Conservation (phyloP, 257 asterid species). For the Jasminum sambac region DNA sequence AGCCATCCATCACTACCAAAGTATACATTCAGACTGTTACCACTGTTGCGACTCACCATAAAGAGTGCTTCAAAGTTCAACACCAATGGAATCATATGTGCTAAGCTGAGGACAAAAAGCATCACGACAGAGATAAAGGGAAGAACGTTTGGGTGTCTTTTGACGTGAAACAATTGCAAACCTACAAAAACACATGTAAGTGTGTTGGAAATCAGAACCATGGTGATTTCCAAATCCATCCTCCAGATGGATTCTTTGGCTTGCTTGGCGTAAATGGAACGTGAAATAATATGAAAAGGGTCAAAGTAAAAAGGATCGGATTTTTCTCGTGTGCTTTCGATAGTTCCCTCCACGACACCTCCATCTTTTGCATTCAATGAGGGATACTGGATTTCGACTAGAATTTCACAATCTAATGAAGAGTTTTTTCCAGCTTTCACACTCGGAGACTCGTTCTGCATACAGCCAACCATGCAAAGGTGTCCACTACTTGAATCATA, state of each 20-base stretch:
- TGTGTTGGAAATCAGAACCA: slow-evolving; percentile 77
- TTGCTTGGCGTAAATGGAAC: slow-evolving; percentile 56
- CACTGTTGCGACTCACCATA: slow-evolving; percentile 42
- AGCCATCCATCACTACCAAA: slow-evolving; percentile 77
- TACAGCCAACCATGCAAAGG: slow-evolving; percentile 87
- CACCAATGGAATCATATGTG: slow-evolving; percentile 73
- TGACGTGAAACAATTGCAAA: slow-evolving; percentile 72
- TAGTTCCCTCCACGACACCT: slow-evolving; percentile 56
- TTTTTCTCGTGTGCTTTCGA: slow-evolving; percentile 63
- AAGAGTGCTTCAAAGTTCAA: slow-evolving; percentile 86
- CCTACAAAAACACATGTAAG: slow-evolving; percentile 64
- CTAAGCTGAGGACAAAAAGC: slow-evolving; percentile 69
- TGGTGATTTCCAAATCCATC: slow-evolving; percentile 86
- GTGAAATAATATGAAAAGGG: slow-evolving; percentile 56
- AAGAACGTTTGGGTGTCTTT: slow-evolving; percentile 51
- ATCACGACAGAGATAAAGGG: slow-evolving; percentile 63
- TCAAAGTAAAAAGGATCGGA: slow-evolving; percentile 67
- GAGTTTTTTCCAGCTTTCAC: slow-evolving; percentile 31
- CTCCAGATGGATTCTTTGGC: slow-evolving; percentile 77
- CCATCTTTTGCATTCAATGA: slow-evolving; percentile 42
- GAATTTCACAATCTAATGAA: slow-evolving; percentile 67
- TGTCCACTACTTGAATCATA: slow-evolving; percentile 67
- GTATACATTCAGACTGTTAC: slow-evolving; percentile 50
- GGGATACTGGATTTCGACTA: slow-evolving; percentile 63
- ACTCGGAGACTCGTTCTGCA: slow-evolving; percentile 45